Base-by-base conservation (phyloP, 108 stramenopile genomes). In the Skeletonema menzelii region DNA sequence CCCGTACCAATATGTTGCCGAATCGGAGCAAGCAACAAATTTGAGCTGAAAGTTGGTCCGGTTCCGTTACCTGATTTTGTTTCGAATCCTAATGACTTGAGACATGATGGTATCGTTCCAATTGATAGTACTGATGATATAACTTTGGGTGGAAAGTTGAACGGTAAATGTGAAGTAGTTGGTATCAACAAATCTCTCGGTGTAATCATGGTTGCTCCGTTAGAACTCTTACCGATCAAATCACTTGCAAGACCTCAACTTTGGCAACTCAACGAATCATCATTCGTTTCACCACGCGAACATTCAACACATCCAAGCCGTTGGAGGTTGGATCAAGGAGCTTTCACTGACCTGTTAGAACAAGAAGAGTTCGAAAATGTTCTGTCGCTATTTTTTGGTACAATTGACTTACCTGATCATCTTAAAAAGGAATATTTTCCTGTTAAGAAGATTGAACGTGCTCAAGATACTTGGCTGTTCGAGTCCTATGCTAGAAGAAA, bases 11-110 rank as follows among this genome's bases (percentile, higher is more conserved):
- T 80, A 12, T 75, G 73, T 46, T 80, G 74, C n/a, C 67, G 79
- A 4, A 75, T 80, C 32, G 79, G 79, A 8, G 68, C 79, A 8
- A 26, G 59, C 5, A 69, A 60, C 14, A 80, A 75, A 60, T 80
- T 53, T 69, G 79, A 80, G 27, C 34, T 80, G 35, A 22, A 69
- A 42, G 69, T 80, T 22, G 73, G 76, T 5, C 69, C 74, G 10
- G 8, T 40, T 26, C 24, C 47, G 15, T 15, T 75, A 20, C 28
- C 61, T 64, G 79, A 73, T 62, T 69, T 68, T 75, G 40, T 69
- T 4, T n/a, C 65, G 13, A 59, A 64, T 55, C 67, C 8, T 26
- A 20, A 27, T 8, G 19, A 31, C 46, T 13, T 26, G 6, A 73
- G 72, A 26, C 62, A 44, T 8, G 67, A 70, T 71, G 75, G 75